Evolutionary conservation across 2,329 filamentous ascomycete species (phyloP).

Genomic region (Fusarium sp.): DNA sequence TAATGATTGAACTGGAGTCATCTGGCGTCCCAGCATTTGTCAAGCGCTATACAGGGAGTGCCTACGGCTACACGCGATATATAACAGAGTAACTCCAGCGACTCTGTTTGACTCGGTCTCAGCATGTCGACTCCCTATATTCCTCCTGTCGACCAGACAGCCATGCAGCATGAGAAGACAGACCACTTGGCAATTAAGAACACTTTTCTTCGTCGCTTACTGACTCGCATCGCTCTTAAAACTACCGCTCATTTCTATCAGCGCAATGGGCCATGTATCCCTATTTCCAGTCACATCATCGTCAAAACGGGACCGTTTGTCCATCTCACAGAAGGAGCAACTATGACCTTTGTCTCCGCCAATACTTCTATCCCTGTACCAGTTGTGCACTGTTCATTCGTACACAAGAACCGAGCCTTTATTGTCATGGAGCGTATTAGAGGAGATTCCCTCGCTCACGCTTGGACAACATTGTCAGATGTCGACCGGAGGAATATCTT

Average conservation of each 20-base stretch:
- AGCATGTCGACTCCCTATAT: too few relatives aligned
- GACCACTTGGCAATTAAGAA: conserved; percentile 51
- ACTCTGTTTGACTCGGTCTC: too few relatives aligned
- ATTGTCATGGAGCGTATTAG: conserved; percentile 61
- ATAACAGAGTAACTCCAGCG: too few relatives aligned
- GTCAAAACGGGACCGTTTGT: conserved; percentile 35
- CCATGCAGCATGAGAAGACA: conserved; percentile 40
- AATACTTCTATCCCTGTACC: conserved; percentile 44
- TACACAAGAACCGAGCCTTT: conserved; percentile 55
- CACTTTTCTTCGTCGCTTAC: conserved; percentile 43
- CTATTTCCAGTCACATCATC: conserved; percentile 48
- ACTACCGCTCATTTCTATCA: conserved; percentile 48
- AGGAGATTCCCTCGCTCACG: conserved; percentile 34
- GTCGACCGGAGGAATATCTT: too few relatives aligned
- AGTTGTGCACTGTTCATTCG: conserved; percentile 51
- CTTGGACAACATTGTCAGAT: too few relatives aligned
- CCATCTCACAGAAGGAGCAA: conserved; percentile 44
- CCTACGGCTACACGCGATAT: too few relatives aligned
- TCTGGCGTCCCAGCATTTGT: too few relatives aligned
- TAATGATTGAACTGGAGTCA: too few relatives aligned
- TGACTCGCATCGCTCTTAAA: conserved; percentile 47
- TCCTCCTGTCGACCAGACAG: conserved; percentile 1
- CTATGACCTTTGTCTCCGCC: conserved; percentile 28
- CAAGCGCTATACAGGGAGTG: too few relatives aligned
- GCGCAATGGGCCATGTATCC: conserved; percentile 35